These are phyloP conservation scores for Nicotiana attenuata DNA, from an alignment of 257 asterid species.

Conservation along the genomic window DNA sequence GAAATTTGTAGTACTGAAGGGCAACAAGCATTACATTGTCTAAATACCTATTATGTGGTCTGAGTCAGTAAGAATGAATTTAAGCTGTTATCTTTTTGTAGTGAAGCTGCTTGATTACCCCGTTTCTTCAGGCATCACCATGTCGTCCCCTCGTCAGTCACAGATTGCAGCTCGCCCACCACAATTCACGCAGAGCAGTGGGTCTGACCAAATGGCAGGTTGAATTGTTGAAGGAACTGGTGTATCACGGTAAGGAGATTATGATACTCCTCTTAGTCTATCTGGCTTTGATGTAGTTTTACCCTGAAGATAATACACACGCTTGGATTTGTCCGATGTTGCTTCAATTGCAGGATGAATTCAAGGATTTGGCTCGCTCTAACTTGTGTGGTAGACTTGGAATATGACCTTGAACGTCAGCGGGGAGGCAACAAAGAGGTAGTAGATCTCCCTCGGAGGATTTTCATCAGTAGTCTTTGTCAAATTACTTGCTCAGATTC, in stretches of 20 bases:
- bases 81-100: background rate
- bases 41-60: background rate
- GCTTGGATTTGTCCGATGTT: background rate
- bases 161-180: slow-evolving; percentile 24
- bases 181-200: slow-evolving; percentile 24
- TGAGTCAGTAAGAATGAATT: background rate
- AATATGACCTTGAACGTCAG: slow-evolving; percentile 25
- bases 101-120: slow-evolving; percentile 11
- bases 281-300: background rate
- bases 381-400: slow-evolving; percentile 18
- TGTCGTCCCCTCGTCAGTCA: slow-evolving; percentile 19
- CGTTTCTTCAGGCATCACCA: slow-evolving; percentile 18
- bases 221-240: slow-evolving; percentile 13
- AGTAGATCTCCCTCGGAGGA: too few relatives aligned
- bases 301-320: background rate
- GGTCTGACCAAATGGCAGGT: slow-evolving; percentile 30
- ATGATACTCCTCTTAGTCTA: background rate
- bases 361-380: slow-evolving; percentile 17
- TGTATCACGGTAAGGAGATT: slow-evolving; percentile 14
- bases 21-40: too few relatives aligned
- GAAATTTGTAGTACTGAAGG: background rate
- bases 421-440: slow-evolving; percentile 13
- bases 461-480: background rate
- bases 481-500: background rate
- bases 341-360: slow-evolving; percentile 3